Evolutionary conservation across 371 early-diverging fungal genomes (phyloP).

Genomic region (Apophysomyces elegans): DNA sequence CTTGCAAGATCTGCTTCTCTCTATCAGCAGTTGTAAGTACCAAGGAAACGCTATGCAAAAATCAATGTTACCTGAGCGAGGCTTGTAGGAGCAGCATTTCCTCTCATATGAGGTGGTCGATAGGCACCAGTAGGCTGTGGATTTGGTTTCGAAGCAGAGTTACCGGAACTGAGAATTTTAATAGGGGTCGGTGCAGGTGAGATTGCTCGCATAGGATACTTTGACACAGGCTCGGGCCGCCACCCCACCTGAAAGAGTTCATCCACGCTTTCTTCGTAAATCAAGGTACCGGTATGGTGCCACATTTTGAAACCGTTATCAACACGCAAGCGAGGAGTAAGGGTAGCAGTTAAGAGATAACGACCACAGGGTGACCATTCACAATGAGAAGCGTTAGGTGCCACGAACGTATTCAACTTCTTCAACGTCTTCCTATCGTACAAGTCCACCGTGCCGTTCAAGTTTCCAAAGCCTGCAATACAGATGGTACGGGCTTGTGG

Average conservation of each 20-base stretch:
- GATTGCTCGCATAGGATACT: slow-evolving; percentile 69
- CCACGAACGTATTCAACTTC: slow-evolving; percentile 80
- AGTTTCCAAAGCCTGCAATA: slow-evolving; percentile 94
- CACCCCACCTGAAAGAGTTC: slow-evolving; percentile 90
- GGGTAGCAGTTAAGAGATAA: slow-evolving; percentile 89
- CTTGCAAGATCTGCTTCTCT: slow-evolving; percentile 39
- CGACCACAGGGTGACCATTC: slow-evolving; percentile 95
- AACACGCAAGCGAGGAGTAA: slow-evolving; percentile 93
- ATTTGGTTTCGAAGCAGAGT: slow-evolving; percentile 38
- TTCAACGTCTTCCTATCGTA: slow-evolving; percentile 88
- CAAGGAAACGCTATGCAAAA: background rate
- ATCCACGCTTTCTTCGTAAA: slow-evolving; percentile 72
- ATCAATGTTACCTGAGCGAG: slow-evolving; percentile 40
- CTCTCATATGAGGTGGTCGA: slow-evolving; percentile 81
- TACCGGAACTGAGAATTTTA: slow-evolving; percentile 34
- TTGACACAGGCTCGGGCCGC: slow-evolving; percentile 68
- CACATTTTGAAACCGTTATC: slow-evolving; percentile 97
- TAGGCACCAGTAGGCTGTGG: slow-evolving; percentile 69
- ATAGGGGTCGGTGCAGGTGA: slow-evolving; percentile 69
- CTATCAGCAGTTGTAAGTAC: slow-evolving; percentile 9
- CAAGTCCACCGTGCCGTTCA: slow-evolving; percentile 91
- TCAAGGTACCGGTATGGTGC: slow-evolving; percentile 91
- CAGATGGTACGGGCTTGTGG: slow-evolving; percentile 88
- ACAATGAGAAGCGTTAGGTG: slow-evolving; percentile 81
- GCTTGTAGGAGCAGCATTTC: slow-evolving; percentile 49